Base-by-base conservation (phyloP, 1,284 basidiomycete genomes). In the Apiotrichum laibachii region DNA sequence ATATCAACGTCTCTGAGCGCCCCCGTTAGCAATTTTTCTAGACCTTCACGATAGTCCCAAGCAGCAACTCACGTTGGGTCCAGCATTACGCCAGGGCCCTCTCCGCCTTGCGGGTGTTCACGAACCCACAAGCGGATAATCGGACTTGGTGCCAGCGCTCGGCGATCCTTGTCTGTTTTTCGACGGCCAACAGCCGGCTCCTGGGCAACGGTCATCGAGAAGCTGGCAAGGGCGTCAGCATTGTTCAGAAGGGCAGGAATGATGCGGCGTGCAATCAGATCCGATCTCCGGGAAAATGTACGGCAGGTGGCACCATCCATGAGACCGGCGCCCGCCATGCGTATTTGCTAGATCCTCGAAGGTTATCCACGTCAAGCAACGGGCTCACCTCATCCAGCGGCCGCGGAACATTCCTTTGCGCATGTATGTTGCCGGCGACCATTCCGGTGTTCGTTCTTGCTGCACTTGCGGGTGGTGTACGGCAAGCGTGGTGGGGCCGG, bases 101-200 rank as follows among this genome's bases (percentile, higher is more conserved):
- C n/a, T 16, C 53, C 19, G 4, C 22, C 31, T 19, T 44, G 31
- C 21, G 46, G 33, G 42, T 64, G 65, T 45, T 70, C 66, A 22
- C 47, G 40, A 22, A 68, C 61, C 55, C 58, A 61, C 1, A 72
- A 39, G 12, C 71, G 64, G 9, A 68, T 39, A 7, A 73, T 70
- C 1, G 71, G 70, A 9, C 60, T 67, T 16, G 69, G 55, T 5
- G 44, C 44, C 21, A 45, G 10, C 10, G 44, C 19, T n/a, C 68
- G 54, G 2, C 71, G 53, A 44, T 72, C 71, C 56, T 71, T 71
- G 22, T 72, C 71, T 1, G 68, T 71, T 48, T 70, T 71, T 13
- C 69, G 59, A 12, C 69, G 53, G 1, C 71, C 71, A 34, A 64
- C 61, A 22, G 70, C 60, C 2, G 71, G 71, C 53, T 70, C 56